These are phyloP conservation scores for Xylaria sp. DNA, from an alignment of 495 filamentous ascomycete genomes.

Conservation along the genomic window DNA sequence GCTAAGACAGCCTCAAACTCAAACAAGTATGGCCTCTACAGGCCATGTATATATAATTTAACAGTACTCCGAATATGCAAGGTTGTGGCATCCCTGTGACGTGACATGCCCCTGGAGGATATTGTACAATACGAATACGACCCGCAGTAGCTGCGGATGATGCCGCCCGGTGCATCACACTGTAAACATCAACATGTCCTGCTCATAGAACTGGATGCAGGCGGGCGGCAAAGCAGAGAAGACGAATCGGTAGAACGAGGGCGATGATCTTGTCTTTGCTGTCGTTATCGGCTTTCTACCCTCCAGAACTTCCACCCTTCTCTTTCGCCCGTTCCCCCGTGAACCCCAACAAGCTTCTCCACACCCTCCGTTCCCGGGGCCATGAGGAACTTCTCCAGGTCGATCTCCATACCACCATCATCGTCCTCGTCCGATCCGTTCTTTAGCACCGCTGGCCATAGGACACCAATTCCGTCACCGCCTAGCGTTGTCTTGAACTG, in stretches of 20 bases:
- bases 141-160: not conserved
- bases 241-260: not conserved
- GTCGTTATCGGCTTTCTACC: conserved; percentile 51
- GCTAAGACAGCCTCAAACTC: conserved; percentile 4
- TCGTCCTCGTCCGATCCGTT: conserved; percentile 71
- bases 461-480: conserved; percentile 88
- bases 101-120: not conserved
- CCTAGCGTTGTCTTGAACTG: conserved; percentile 88
- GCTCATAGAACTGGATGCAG: not conserved
- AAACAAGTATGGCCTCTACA: not conserved
- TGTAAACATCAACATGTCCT: not conserved
- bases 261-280: conserved; percentile 12
- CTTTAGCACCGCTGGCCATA: conserved; percentile 86
- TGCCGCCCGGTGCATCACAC: not conserved
- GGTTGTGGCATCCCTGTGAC: conserved; percentile 18
- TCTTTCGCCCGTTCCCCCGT: conserved; percentile 62
- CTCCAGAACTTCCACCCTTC: conserved; percentile 97
- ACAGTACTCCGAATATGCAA: conserved; percentile 26
- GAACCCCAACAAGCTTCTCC: conserved; percentile 73
- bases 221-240: not conserved
- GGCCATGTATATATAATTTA: conserved; percentile 6
- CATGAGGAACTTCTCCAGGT: conserved; percentile 86
- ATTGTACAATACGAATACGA: conserved; percentile 13
- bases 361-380: conserved; percentile 83
- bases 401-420: conserved; percentile 87